Conservation (phyloP, 108 stramenopile species). For the Skeletonema potamos region DNA sequence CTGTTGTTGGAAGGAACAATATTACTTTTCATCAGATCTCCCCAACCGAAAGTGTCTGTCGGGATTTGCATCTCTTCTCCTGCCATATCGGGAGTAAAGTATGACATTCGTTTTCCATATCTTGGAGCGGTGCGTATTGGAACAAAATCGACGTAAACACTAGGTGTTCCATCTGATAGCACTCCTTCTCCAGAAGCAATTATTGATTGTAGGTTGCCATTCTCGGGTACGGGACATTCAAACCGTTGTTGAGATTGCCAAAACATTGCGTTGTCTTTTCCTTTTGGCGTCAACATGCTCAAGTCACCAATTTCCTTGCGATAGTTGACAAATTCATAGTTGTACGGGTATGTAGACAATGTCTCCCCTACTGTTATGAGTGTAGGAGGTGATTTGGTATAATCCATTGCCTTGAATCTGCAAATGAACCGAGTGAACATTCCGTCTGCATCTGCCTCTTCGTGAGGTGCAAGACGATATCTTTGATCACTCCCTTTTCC, state of each 20-base stretch:
- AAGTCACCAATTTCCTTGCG: constrained; percentile 26
- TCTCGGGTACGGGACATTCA: constrained; percentile 31
- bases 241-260: constrained; percentile 32
- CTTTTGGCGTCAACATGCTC: constrained; percentile 31
- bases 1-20: constrained; percentile 10
- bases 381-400: background rate
- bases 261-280: constrained; percentile 33
- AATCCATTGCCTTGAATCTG: constrained; percentile 33
- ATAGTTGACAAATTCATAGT: constrained; percentile 41
- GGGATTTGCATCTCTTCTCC: constrained; percentile 33
- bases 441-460: constrained; percentile 43
- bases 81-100: constrained; percentile 36
- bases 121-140: constrained; percentile 67
- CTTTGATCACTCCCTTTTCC: constrained; percentile 5
- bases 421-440: constrained; percentile 42
- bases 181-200: constrained; percentile 27
- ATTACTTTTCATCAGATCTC: constrained; percentile 28
- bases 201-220: constrained; percentile 31
- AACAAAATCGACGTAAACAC: constrained; percentile 56
- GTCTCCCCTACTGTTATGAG: constrained; percentile 43
- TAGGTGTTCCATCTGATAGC: constrained; percentile 6
- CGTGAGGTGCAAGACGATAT: constrained; percentile 38
- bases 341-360: constrained; percentile 33
- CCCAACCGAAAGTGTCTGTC: constrained; percentile 17
- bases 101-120: constrained; percentile 45